Conservation (phyloP, 2,329 filamentous ascomycete genomes). For the Periconia sp. region DNA sequence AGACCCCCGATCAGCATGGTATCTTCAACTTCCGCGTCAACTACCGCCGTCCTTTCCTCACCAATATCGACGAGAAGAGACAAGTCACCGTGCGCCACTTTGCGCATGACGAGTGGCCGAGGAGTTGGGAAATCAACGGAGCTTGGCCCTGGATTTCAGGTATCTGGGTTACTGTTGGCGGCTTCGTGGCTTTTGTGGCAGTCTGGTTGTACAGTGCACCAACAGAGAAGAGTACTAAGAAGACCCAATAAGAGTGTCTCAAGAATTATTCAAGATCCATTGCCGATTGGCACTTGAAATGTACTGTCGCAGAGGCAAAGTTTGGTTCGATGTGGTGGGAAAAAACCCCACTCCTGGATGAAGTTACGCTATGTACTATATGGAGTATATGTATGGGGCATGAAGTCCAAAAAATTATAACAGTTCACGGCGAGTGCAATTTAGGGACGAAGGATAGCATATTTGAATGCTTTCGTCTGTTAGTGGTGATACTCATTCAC, state of each 20-base stretch:
- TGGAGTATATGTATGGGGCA: not conserved
- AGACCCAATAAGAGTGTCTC: constrained; percentile 45
- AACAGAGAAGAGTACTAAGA: constrained; percentile 52
- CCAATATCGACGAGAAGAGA: constrained; percentile 86
- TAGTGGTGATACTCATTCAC: not conserved
- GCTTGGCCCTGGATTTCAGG: constrained; percentile 95
- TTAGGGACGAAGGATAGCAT: not conserved
- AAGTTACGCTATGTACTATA: not conserved
- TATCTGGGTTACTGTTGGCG: constrained; percentile 78
- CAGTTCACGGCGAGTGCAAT: not conserved
- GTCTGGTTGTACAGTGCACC: constrained; percentile 83
- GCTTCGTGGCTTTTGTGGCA: constrained; percentile 82
- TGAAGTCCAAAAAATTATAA: not conserved
- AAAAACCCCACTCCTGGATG: not conserved
- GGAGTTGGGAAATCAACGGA: constrained; percentile 84
- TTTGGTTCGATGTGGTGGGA: not conserved
- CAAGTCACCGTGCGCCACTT: constrained; percentile 95
- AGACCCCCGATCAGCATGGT: constrained; percentile 91
- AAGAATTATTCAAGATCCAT: too few relatives aligned
- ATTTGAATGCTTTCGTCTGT: not conserved
- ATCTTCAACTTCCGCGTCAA: constrained; percentile 99
- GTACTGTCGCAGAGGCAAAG: not conserved
- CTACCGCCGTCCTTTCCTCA: constrained; percentile 94
- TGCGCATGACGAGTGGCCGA: constrained; percentile 94
- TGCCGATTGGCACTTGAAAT: not conserved